A percentile compares a stretch with the other conserved stretches of the same genome.
Conservation (phyloP, 2,329 filamentous ascomycete species). For the Calonectria crousiana region DNA sequence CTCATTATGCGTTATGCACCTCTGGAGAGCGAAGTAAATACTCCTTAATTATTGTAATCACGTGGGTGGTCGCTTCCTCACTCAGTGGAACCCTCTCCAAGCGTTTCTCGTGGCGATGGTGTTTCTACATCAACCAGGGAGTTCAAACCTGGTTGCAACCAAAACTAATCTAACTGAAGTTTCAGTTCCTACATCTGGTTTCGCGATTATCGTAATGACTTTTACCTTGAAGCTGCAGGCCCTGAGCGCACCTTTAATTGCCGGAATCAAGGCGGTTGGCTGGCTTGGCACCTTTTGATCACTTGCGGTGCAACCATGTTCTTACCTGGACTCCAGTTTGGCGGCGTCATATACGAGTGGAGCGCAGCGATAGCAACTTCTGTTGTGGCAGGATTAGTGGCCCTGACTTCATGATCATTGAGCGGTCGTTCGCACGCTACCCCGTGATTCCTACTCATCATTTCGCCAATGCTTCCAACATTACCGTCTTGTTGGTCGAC, state of each 20-base stretch:
- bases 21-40: conserved; percentile 16
- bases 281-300: background rate
- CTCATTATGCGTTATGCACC: background rate
- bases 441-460: background rate
- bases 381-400: background rate
- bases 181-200: background rate
- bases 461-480: background rate
- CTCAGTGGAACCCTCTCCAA: conserved; percentile 5
- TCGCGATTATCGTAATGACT: background rate
- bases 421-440: background rate
- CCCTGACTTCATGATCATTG: background rate
- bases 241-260: background rate
- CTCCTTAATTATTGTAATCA: conserved; percentile 5
- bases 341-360: background rate
- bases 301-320: conserved; percentile 10
- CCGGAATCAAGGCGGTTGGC: conserved; percentile 6
- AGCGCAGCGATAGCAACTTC: background rate
- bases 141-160: background rate
- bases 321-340: conserved; percentile 3
- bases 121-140: conserved; percentile 9
- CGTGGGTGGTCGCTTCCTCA: conserved; percentile 3
- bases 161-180: background rate
- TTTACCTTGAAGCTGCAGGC: conserved; percentile 7
- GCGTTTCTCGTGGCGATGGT: conserved; percentile 10
- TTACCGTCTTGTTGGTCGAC: background rate